Evolutionary conservation across 1,139 yeast species (phyloP).

Genomic region (Zygosaccharomyces sapae): DNA sequence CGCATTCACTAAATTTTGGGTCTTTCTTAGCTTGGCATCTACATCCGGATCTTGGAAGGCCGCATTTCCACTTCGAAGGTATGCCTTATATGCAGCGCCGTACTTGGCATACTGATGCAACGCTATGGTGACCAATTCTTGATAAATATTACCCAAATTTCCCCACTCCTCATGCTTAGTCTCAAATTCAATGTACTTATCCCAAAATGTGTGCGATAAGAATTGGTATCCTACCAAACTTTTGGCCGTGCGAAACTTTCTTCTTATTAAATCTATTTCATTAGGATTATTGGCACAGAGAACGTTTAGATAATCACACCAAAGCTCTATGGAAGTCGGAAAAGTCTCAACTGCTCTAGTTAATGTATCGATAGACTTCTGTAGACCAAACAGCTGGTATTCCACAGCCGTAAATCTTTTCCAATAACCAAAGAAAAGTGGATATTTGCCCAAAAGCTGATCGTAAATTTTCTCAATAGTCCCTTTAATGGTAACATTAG

Average conservation of each 20-base stretch:
- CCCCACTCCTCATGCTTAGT: constrained; percentile 27
- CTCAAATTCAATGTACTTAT: constrained; percentile 52
- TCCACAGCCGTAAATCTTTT: constrained; percentile 51
- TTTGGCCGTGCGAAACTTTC: constrained; percentile 42
- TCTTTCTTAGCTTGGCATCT: constrained; percentile 41
- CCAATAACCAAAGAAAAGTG: constrained; percentile 58
- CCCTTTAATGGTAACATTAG: constrained; percentile 33
- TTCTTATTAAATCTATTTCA: constrained; percentile 37
- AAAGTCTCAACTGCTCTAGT: constrained; percentile 46
- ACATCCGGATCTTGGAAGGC: constrained; percentile 33
- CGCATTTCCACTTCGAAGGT: constrained; percentile 36
- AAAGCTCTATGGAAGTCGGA: constrained; percentile 56
- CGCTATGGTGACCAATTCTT: constrained; percentile 50
- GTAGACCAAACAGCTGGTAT: constrained; percentile 52
- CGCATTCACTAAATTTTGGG: constrained; percentile 50
- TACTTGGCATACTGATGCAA: constrained; percentile 68
- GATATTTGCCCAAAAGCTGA: constrained; percentile 48
- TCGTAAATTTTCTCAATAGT: constrained; percentile 38
- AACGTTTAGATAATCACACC: constrained; percentile 60
- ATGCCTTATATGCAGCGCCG: constrained; percentile 47
- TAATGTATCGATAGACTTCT: constrained; percentile 46
- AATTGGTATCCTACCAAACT: constrained; percentile 52
- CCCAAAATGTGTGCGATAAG: constrained; percentile 64
- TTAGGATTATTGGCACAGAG: constrained; percentile 40
- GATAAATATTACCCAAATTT: constrained; percentile 40